These are phyloP conservation scores for Trichophaea hybrida DNA, from an alignment of 2,329 filamentous ascomycete genomes.

Conservation along the genomic window DNA sequence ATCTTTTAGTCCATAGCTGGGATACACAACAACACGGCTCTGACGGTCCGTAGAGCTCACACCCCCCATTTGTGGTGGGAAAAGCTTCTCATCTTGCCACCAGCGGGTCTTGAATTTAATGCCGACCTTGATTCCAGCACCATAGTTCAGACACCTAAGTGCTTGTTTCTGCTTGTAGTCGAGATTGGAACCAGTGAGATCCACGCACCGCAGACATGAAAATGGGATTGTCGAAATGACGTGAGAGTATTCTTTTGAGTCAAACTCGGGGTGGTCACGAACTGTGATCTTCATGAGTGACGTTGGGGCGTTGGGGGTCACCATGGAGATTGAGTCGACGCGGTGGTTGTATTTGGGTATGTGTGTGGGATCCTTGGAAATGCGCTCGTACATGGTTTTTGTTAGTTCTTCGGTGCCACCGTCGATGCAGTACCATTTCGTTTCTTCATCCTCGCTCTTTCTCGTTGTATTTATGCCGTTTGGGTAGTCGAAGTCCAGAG, in stretches of 20 bases:
- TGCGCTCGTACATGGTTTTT: slow-evolving; percentile 27
- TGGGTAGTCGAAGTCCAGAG: slow-evolving; percentile 28
- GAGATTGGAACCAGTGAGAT: slow-evolving; percentile 25
- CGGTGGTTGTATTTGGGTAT: slow-evolving; percentile 9
- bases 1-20: slow-evolving; percentile 30
- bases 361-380: slow-evolving; percentile 16
- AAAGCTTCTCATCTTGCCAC: slow-evolving; percentile 27
- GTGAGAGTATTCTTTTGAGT: slow-evolving; percentile 22
- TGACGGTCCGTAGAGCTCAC: slow-evolving; percentile 29
- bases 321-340: slow-evolving; percentile 23
- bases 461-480: too few relatives aligned
- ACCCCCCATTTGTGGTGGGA: slow-evolving; percentile 24
- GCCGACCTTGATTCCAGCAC: slow-evolving; percentile 29
- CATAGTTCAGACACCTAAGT: slow-evolving; percentile 30
- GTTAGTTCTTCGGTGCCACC: slow-evolving; percentile 29
- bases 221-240: slow-evolving; percentile 31
- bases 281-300: slow-evolving; percentile 22
- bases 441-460: neutral
- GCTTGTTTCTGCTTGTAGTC: slow-evolving; percentile 27
- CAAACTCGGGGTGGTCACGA: slow-evolving; percentile 9
- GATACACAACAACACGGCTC: slow-evolving; percentile 31
- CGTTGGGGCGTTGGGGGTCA: slow-evolving; percentile 12
- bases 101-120: slow-evolving; percentile 31
- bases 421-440: slow-evolving; percentile 29
- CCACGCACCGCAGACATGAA: slow-evolving; percentile 28